Evolutionary conservation across 257 asterid species (phyloP).

Genomic region (Ilex asprella): DNA sequence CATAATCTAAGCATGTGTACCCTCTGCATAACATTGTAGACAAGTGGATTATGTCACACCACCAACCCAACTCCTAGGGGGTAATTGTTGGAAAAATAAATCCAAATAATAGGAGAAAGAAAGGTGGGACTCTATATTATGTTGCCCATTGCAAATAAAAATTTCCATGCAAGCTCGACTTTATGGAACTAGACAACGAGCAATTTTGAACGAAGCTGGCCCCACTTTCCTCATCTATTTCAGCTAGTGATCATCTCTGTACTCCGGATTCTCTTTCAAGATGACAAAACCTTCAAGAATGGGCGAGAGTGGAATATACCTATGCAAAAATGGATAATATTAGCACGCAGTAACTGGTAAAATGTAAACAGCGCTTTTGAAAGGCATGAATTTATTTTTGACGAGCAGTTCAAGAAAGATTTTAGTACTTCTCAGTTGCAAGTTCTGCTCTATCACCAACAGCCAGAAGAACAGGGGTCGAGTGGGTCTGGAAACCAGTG

Average conservation of each 20-base stretch:
- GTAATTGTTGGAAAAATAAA: too few relatives aligned
- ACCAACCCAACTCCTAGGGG: too few relatives aligned
- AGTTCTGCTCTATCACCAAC: constrained; percentile 98
- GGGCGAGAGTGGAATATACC: constrained; percentile 82
- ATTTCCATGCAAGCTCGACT: too few relatives aligned
- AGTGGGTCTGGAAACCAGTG: constrained; percentile 91
- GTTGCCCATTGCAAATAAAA: too few relatives aligned
- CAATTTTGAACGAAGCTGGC: too few relatives aligned
- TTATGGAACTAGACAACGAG: too few relatives aligned
- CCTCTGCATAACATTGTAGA: too few relatives aligned
- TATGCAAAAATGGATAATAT: constrained; percentile 17
- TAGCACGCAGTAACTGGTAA: not conserved
- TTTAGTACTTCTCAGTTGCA: constrained; percentile 70
- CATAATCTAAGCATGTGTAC: too few relatives aligned
- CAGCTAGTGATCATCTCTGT: constrained; percentile 42
- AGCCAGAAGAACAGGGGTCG: constrained; percentile 84
- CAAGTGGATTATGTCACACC: too few relatives aligned
- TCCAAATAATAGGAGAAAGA: too few relatives aligned
- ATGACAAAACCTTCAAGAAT: constrained; percentile 92
- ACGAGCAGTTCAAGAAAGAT: too few relatives aligned
- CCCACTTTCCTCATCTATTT: constrained; percentile 9
- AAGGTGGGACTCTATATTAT: too few relatives aligned
- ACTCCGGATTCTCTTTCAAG: constrained; percentile 78
- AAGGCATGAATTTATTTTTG: constrained; percentile 8
- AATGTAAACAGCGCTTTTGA: not conserved